Percentiles rank a stretch among this genome's conserved stretches.
Conservation (phyloP, 257 asterid genomes). For the Solanum rostratum region DNA sequence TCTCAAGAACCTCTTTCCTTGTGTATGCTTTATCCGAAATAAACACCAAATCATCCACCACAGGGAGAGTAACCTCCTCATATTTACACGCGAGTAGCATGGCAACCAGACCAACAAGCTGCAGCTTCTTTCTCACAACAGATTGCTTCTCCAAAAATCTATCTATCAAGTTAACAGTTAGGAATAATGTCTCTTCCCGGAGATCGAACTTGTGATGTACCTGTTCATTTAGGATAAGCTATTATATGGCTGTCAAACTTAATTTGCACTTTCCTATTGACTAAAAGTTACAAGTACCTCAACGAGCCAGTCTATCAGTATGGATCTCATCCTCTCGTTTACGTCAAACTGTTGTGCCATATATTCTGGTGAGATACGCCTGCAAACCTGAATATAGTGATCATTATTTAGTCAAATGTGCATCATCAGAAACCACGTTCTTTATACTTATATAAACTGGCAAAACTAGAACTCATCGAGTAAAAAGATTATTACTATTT, state of each 20-base stretch:
- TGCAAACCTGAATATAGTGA: conserved; percentile 33
- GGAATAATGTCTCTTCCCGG: conserved; percentile 66
- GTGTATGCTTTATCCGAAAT: conserved; percentile 83
- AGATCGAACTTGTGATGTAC: conserved; percentile 94
- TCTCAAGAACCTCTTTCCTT: conserved; percentile 66
- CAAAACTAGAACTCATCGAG: too few species aligned
- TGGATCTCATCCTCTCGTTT: conserved; percentile 80
- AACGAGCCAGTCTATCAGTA: conserved; percentile 87
- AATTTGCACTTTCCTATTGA: not conserved
- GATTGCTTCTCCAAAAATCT: conserved; percentile 71
- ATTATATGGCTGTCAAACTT: not conserved
- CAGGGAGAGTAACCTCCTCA: conserved; percentile 82
- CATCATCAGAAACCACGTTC: not conserved
- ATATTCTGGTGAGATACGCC: conserved; percentile 65
- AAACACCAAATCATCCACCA: conserved; percentile 74
- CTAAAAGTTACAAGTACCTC: conserved; percentile 33
- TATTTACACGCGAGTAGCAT: conserved; percentile 86
- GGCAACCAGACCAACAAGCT: conserved; percentile 84
- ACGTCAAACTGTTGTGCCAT: conserved; percentile 75
- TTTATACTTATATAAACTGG: not conserved
- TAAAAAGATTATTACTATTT: not conserved
- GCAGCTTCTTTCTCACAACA: conserved; percentile 76
- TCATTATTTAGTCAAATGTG: not conserved
- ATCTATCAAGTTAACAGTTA: conserved; percentile 72
- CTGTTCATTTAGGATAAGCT: conserved; percentile 16